Base-by-base conservation (phyloP, 2,329 filamentous ascomycete species). In the Xylariaceae sp. region DNA sequence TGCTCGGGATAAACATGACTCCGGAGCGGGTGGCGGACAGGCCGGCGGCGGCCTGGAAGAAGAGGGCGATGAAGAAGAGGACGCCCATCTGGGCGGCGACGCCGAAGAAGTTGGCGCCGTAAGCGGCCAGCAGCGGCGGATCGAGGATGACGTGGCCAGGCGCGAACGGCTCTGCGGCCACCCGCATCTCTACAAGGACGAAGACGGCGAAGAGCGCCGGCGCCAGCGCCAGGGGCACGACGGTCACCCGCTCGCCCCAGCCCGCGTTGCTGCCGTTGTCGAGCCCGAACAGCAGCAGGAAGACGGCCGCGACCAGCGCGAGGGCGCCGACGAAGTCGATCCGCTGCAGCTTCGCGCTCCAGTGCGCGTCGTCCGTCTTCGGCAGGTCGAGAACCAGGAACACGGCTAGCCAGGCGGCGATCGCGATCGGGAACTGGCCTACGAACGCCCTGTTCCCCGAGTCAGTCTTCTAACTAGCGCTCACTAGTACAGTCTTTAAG, bases 261-360 rank as follows among this genome's bases (percentile, higher is more conserved):
- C 86, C 84, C 7, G 85, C 76, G 70, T 92, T 93, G 54, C 86
- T 87, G 26, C 89, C 90, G 47, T 84, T 81, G 69, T 93, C 89
- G 14, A 93, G 78, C 10, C 88, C 89, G 19, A 90, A 72, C 1
- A 91, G 79, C 23, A 93, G 78, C 1, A 81, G 77, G 52, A 88
- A 70, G 0, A 91, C 84, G 3, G 89, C 88, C 2, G 79, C 66
- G 21, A 90, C 80, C 16, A 93, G 82, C 18, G 84, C 78, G 23
- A 83, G 72, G 1, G 89, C 89, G 6, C 90, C 90, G 0, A 89
- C 73, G 64, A 92, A 91, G 70, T 93, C 90, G 63, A 93, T 81
- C 29, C 85, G 84, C 18, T 76, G 74, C 12, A 93, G 72, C 67
- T 91, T 91, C 37, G 79, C 71, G 60, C 79, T 80, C 87, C 87